phyloP scores from a whole-genome alignment of 2,329 filamentous ascomycete genomes.

The Tolypocladium album region DNA sequence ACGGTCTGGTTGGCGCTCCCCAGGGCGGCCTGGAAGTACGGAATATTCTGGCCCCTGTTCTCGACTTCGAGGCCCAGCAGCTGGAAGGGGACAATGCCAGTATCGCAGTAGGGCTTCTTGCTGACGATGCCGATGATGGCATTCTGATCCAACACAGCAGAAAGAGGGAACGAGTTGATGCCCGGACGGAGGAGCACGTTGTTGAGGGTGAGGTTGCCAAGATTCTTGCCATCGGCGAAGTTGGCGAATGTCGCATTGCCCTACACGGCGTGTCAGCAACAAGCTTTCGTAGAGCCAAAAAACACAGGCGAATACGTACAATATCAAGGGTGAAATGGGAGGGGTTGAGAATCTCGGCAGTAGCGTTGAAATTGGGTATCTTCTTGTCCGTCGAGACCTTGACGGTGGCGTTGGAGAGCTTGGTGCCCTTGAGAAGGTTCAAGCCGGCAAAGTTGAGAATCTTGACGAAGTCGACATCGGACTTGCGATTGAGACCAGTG shows the following conservation, averaged over 20 bases:
- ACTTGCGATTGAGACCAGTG: constrained; percentile 35
- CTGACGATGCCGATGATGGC: constrained; percentile 29
- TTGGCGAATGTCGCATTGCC: constrained; percentile 55
- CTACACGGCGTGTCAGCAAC: constrained; percentile 16
- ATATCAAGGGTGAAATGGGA: constrained; percentile 55
- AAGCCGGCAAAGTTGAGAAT: constrained; percentile 37
- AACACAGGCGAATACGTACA: constrained; percentile 27
- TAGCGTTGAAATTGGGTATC: constrained; percentile 57
- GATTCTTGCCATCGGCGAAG: constrained; percentile 35
- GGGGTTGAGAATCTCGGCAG: constrained; percentile 50
- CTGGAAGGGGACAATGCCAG: constrained; percentile 42
- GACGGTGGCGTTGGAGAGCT: constrained; percentile 39
- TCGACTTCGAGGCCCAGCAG: constrained; percentile 41
- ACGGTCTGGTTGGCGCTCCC: constrained; percentile 38
- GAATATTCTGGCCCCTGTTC: constrained; percentile 38
- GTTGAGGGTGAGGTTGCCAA: constrained; percentile 47
- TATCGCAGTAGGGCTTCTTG: constrained; percentile 38
- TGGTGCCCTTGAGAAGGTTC: constrained; percentile 45
- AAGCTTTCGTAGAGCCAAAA: neutral
- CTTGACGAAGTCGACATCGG: constrained; percentile 45
- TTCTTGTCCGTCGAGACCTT: too few relatives aligned
- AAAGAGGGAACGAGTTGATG: constrained; percentile 43
- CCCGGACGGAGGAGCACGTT: constrained; percentile 50
- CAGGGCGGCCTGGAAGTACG: constrained; percentile 47
- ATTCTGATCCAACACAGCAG: constrained; percentile 39